Evolutionary conservation across 208 protist species (phyloP).

Genomic region (Blastocrithidia nonstop): DNA sequence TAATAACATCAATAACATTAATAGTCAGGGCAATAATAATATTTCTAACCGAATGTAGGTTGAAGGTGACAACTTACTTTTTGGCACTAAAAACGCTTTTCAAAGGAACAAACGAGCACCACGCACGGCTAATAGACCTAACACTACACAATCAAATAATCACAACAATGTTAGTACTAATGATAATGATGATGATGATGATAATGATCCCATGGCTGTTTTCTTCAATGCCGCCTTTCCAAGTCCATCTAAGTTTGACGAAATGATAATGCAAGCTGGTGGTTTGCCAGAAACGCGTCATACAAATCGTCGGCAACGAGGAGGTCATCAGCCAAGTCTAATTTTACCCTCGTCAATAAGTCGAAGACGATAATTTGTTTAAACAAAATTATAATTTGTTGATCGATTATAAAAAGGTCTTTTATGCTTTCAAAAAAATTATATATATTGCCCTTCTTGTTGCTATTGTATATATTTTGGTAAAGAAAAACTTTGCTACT

Average conservation of each 20-base stretch:
- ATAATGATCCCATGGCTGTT: conserved; percentile 68
- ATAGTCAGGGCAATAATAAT: background rate
- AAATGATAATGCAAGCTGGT: conserved; percentile 72
- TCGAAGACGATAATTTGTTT: conserved; percentile 12
- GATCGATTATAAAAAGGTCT: too few species aligned
- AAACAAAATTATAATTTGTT: background rate
- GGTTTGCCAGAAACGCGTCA: conserved; percentile 22
- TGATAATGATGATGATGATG: conserved; percentile 6
- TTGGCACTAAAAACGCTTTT: background rate
- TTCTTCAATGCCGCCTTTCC: conserved; percentile 74
- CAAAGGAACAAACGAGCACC: too few species aligned
- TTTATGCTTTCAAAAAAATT: too few species aligned
- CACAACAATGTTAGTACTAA: background rate
- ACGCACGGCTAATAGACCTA: too few species aligned
- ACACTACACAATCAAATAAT: background rate
- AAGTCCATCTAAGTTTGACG: conserved; percentile 77
- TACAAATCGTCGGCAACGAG: conserved; percentile 7
- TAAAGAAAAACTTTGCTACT: too few species aligned
- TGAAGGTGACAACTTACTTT: background rate
- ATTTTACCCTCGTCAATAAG: conserved; percentile 54
- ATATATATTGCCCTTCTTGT: conserved; percentile 1
- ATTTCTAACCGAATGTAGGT: background rate
- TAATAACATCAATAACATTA: background rate
- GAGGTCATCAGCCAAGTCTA: conserved; percentile 35
- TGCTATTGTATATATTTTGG: too few species aligned